Percentiles rank a stretch among this genome's conserved stretches.
Evolutionary conservation across 2,329 filamentous ascomycete genomes (phyloP).

Genomic region (Xylariaceae sp.): DNA sequence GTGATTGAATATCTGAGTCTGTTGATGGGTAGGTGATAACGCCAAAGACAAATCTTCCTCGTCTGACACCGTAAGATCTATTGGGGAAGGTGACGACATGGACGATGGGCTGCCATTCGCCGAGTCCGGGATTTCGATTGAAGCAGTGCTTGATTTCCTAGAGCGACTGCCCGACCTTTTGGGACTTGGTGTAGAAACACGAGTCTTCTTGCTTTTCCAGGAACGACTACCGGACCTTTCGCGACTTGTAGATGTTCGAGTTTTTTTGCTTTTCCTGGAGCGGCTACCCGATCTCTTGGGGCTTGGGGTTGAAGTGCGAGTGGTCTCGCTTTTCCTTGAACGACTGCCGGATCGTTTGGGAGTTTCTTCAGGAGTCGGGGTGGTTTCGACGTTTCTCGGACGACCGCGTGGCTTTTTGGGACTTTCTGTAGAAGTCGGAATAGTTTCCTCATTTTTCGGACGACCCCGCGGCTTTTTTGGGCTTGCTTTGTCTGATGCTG

Average conservation of each 20-base stretch:
- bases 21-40: conserved; percentile 39
- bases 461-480: conserved; percentile 11
- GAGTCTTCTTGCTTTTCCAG: neutral
- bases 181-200: conserved; percentile 8
- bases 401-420: conserved; percentile 22
- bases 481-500: neutral
- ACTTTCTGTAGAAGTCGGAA: conserved; percentile 1
- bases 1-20: conserved; percentile 43
- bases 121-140: conserved; percentile 48
- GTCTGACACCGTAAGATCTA: conserved; percentile 39
- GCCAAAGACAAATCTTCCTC: conserved; percentile 43
- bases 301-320: conserved; percentile 4
- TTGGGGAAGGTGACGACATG: conserved; percentile 33
- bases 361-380: conserved; percentile 4
- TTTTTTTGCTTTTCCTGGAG: neutral
- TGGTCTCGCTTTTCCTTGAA: neutral
- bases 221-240: conserved; percentile 13
- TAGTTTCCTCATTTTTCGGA: conserved; percentile 7
- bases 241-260: conserved; percentile 4
- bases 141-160: conserved; percentile 9
- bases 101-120: conserved; percentile 36
- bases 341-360: conserved; percentile 15
- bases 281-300: conserved; percentile 8
- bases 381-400: conserved; percentile 25
- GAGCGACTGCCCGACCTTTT: conserved; percentile 16